Evolutionary conservation across 768 basidiomycete species (phyloP), one percentile per base, ranked within the genome.

Genomic region (Plicaturopsis crispa): DNA sequence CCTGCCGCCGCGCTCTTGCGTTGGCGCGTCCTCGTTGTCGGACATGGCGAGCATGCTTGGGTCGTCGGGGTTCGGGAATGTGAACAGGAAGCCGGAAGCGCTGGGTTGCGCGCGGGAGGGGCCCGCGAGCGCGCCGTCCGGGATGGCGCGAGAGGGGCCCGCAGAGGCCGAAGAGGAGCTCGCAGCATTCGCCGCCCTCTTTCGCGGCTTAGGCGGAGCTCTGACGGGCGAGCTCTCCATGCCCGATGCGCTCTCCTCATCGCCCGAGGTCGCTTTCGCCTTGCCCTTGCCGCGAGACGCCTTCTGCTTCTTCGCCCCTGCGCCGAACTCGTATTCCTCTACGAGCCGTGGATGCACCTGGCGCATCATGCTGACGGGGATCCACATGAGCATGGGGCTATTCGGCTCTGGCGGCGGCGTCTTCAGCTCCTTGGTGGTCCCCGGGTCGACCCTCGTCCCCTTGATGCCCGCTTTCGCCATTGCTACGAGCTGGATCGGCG

Each of bases 351-450:
- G 69, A 39, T 63, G 59, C 7, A 66, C 72, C 39, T 61, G 56
- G n/a, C 53, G 49, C 38, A 73, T 48, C 21, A 73, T 55, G 6
- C 51, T 57, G 3, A 61, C 69, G 1, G 70, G 63, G 11, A 72
- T 47, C 71, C 71, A 73, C 1, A 69, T 43, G 13, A 56, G 51
- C 36, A 62, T 42, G 4, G 51, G 42, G 26, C 53, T 52, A 19
- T 54, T 49, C 0, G 58, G 59, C 36, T 65, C 62, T 12, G 44
- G 46, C 21, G 52, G 48, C 10, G 47, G 33, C 36, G 50, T 55
- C 40, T 49, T 51, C 28, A 6, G 44, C 35, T 19, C 33, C 43
- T 33, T 22, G 4, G 37, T 23, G 38, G 31, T 30, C 20, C 43
- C 31, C n/a, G 42, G 24, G 19, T 36, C 38, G 18, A 43, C 43